These are phyloP conservation scores for Phytophthora meadii DNA, from an alignment of 352 stramenopile species.

Conservation along the genomic window DNA sequence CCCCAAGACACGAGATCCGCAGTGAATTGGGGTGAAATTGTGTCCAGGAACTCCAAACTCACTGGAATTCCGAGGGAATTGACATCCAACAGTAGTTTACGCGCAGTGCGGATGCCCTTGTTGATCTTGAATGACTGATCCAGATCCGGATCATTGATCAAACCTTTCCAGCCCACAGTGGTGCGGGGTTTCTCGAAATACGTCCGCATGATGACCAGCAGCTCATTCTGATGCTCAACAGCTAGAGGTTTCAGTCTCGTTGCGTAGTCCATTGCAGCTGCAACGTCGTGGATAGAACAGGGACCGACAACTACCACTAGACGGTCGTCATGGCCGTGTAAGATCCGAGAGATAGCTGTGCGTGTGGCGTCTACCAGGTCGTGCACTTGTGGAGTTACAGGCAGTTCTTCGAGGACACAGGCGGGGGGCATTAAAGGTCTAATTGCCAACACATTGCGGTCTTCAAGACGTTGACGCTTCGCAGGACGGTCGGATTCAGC, in stretches of 20 bases:
- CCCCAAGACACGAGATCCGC: slow-evolving; percentile 83
- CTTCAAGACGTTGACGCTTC: slow-evolving; percentile 78
- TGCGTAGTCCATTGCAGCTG: slow-evolving; percentile 79
- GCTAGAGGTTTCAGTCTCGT: slow-evolving; percentile 61
- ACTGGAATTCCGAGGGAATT: slow-evolving; percentile 82
- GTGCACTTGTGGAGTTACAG: slow-evolving; percentile 71
- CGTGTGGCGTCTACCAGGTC: slow-evolving; percentile 66
- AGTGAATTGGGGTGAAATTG: slow-evolving; percentile 86
- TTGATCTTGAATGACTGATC: slow-evolving; percentile 90
- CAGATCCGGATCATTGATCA: slow-evolving; percentile 89
- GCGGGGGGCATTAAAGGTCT: slow-evolving; percentile 72
- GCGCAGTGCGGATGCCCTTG: slow-evolving; percentile 84
- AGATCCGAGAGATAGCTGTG: slow-evolving; percentile 56
- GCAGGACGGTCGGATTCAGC: slow-evolving; percentile 40
- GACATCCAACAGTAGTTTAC: slow-evolving; percentile 85
- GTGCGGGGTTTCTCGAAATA: slow-evolving; percentile 91
- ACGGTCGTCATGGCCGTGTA: slow-evolving; percentile 74
- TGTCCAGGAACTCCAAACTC: slow-evolving; percentile 83
- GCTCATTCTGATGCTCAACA: slow-evolving; percentile 61
- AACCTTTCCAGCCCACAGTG: slow-evolving; percentile 85
- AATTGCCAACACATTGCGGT: slow-evolving; percentile 76
- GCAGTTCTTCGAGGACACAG: slow-evolving; percentile 78
- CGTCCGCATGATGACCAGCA: slow-evolving; percentile 87
- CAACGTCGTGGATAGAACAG: slow-evolving; percentile 86
- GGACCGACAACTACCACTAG: slow-evolving; percentile 80